Conservation (phyloP, 1,284 basidiomycete species). For the Sparassis latifolia region DNA sequence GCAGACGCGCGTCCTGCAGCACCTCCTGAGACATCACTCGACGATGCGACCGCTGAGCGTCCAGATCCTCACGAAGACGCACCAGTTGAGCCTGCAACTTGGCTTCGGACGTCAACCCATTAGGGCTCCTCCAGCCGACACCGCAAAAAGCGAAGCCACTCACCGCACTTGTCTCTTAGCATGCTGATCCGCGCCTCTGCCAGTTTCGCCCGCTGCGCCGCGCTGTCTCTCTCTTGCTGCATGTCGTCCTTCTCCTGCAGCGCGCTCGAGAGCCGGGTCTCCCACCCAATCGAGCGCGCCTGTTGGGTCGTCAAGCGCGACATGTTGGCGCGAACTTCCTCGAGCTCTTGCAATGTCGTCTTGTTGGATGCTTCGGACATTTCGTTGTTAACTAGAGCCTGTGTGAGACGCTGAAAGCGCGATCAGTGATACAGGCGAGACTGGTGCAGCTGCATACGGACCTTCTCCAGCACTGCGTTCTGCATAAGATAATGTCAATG, state of each 20-base stretch:
- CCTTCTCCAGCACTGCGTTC: slow-evolving; percentile 65
- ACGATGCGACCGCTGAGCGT: slow-evolving; percentile 61
- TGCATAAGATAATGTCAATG: slow-evolving; percentile 32
- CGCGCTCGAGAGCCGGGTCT: slow-evolving; percentile 53
- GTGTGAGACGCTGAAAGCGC: slow-evolving; percentile 59
- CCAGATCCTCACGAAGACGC: slow-evolving; percentile 55
- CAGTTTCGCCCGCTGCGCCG: slow-evolving; percentile 61
- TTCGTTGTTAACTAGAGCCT: slow-evolving; percentile 79
- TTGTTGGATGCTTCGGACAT: slow-evolving; percentile 77
- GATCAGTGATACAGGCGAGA: not conserved
- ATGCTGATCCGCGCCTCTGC: slow-evolving; percentile 63
- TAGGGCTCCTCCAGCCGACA: not conserved
- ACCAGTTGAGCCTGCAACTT: slow-evolving; percentile 72
- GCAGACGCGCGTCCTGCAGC: slow-evolving; percentile 63
- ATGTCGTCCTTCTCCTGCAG: slow-evolving; percentile 79
- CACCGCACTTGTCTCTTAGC: slow-evolving; percentile 55
- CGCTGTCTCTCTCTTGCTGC: slow-evolving; percentile 75
- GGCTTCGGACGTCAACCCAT: slow-evolving; percentile 33
- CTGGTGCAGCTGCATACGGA: slow-evolving; percentile 21
- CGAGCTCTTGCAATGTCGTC: slow-evolving; percentile 67
- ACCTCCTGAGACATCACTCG: slow-evolving; percentile 68
- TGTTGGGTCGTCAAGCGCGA: slow-evolving; percentile 65
- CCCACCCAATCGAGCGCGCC: slow-evolving; percentile 65
- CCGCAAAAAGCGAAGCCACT: slow-evolving; percentile 1
- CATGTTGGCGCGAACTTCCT: slow-evolving; percentile 67